Base-by-base conservation (phyloP, 768 basidiomycete genomes). In the Suillus alpinus region DNA sequence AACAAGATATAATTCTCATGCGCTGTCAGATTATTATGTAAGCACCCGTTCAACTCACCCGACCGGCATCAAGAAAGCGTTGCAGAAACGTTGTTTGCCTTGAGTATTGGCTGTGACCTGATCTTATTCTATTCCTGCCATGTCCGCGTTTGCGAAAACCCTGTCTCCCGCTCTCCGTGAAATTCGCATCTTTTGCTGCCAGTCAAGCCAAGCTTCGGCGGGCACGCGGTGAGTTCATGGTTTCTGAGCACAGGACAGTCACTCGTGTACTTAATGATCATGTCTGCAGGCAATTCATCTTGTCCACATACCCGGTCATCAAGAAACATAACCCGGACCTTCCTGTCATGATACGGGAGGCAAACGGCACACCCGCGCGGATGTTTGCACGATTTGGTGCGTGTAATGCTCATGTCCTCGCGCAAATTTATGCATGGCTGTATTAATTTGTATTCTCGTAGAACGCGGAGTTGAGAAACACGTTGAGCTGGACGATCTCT, bases 291-390 rank as follows among this genome's bases (percentile, higher is more conserved):
- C 86, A 92, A 75, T 94, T 93, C 75, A 84, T 94, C 68, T 73
- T 86, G 46, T 81, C 89, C 31, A 83, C 86, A 64, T 93, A 94
- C 70, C 85, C 89, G 5, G 66, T 79, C 57, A 83, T 93, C 69
- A 93, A 94, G 77, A 82, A 90, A 71, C 77, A 88, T 73, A 94
- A 94, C 70, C 92, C 92, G 41, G 87, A 94, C 76, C 77, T 94
- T n/a, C 92, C 91, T 18, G 81, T 92, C 40, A 73, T 94, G 67
- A 89, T 94, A 68, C 82, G 92, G 67, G 89, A 92, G 75, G 92
- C 91, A 16, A 78, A 77, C 57, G 89, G 86, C 40, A 92, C 90
- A 8, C 91, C 90, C 40, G 91, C 91, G 63, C 81, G 92, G 69
- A 84, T 84, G 51, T 94, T 93, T 81, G 92, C 89, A 57, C 81